Evolutionary conservation across 805 yeast species (phyloP).

Genomic region (Ogataea trehalophila): DNA sequence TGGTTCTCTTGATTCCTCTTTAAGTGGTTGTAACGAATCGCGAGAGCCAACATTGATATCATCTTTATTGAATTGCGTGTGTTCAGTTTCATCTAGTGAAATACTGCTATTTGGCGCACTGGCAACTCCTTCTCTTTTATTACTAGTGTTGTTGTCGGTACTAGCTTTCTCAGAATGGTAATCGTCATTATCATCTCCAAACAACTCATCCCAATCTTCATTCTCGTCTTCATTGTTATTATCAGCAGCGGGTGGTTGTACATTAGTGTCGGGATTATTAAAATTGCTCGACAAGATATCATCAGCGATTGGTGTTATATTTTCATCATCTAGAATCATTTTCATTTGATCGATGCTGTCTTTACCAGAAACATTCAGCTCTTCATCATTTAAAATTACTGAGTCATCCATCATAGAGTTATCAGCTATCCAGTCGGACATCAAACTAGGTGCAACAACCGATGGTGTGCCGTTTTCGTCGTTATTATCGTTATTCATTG

Average conservation of each 20-base stretch:
- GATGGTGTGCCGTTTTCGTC: not conserved
- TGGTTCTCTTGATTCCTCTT: conserved; percentile 11
- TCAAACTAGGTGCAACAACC: not conserved
- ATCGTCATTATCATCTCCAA: conserved; percentile 19
- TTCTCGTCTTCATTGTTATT: conserved; percentile 11
- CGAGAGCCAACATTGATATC: too few relatives aligned
- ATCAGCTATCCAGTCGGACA: conserved; percentile 2
- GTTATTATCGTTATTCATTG: not conserved
- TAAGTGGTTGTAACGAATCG: not conserved
- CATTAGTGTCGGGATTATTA: not conserved
- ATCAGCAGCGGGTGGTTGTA: not conserved
- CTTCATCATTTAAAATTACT: not conserved
- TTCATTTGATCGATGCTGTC: too few relatives aligned
- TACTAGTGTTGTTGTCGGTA: not conserved
- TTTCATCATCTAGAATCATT: too few relatives aligned
- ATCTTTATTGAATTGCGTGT: too few relatives aligned
- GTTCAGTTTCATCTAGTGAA: too few relatives aligned
- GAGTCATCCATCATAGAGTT: conserved; percentile 1
- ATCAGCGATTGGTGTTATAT: not conserved
- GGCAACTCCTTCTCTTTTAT: too few relatives aligned
- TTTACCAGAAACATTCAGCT: not conserved
- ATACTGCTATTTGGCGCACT: too few relatives aligned
- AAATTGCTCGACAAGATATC: too few relatives aligned
- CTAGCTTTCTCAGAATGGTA: conserved; percentile 9
- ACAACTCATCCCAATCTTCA: conserved; percentile 28